Evolutionary conservation across 2,329 filamentous ascomycete genomes (phyloP).

Genomic region (Aspergillus tamarii): DNA sequence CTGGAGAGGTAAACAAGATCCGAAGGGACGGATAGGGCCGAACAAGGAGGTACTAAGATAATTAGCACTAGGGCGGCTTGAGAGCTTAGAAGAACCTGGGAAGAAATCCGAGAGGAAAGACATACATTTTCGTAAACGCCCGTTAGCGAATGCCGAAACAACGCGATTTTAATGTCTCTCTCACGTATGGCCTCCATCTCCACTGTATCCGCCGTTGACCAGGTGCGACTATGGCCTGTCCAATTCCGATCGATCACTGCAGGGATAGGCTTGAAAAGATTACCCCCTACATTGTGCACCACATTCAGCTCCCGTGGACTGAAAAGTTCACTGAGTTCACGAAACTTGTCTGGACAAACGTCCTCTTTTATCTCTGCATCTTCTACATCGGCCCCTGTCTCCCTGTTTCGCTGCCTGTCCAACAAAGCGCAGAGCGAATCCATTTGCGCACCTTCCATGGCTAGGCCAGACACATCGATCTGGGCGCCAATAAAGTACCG

Average conservation of each 20-base stretch:
- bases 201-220: conserved; percentile 19
- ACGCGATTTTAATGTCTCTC: conserved; percentile 44
- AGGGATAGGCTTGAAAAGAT: conserved; percentile 36
- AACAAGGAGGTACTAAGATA: conserved; percentile 44
- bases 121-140: conserved; percentile 62
- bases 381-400: conserved; percentile 21
- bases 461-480: conserved; percentile 70
- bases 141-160: conserved; percentile 25
- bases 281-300: conserved; percentile 65
- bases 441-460: conserved; percentile 67
- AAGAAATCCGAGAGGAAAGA: not conserved
- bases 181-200: conserved; percentile 33
- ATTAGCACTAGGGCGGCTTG: not conserved
- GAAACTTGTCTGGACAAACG: conserved; percentile 60
- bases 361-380: conserved; percentile 29
- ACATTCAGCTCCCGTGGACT: conserved; percentile 68
- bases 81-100: not conserved
- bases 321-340: conserved; percentile 70
- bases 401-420: conserved; percentile 29
- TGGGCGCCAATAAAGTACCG: conserved; percentile 75
- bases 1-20: conserved; percentile 70
- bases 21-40: conserved; percentile 67
- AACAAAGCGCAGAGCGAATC: conserved; percentile 61
- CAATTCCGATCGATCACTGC: conserved; percentile 10
- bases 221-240: conserved; percentile 16